phyloP scores from a whole-genome alignment of 2,329 filamentous ascomycete species.

The Sporothrix sp. region DNA sequence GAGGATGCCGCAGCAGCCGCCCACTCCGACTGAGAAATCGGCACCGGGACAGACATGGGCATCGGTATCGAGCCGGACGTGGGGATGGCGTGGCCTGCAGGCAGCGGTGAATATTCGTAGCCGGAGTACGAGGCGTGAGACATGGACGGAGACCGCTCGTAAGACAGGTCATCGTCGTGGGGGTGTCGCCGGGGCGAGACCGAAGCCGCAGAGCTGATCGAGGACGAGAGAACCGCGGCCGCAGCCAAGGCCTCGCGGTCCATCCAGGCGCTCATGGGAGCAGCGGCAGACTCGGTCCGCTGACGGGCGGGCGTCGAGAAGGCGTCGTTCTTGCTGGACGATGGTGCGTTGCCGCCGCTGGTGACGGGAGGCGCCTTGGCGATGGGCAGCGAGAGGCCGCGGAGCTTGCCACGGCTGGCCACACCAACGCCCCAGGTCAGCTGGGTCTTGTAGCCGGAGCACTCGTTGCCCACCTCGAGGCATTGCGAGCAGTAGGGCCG shows the following conservation, averaged over 20 bases:
- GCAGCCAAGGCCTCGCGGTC: slow-evolving; percentile 25
- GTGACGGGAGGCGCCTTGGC: slow-evolving; percentile 49
- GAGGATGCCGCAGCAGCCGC: background rate
- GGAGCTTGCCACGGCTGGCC: slow-evolving; percentile 87
- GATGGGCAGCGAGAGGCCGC: slow-evolving; percentile 69
- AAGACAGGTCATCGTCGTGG: slow-evolving; percentile 30
- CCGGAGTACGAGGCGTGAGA: slow-evolving; percentile 33
- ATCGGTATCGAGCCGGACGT: slow-evolving; percentile 6
- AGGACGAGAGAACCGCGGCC: slow-evolving; percentile 4
- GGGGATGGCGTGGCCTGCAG: background rate
- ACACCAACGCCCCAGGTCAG: slow-evolving; percentile 95
- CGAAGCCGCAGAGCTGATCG: slow-evolving; percentile 17
- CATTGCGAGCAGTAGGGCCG: slow-evolving; percentile 94
- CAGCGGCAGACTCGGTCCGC: slow-evolving; percentile 34
- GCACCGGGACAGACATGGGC: slow-evolving; percentile 11
- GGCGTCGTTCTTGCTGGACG: slow-evolving; percentile 37
- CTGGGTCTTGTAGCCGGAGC: slow-evolving; percentile 92
- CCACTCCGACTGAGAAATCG: slow-evolving; percentile 13
- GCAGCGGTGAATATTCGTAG: slow-evolving; percentile 36
- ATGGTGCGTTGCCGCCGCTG: slow-evolving; percentile 21
- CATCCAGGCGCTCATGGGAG: slow-evolving; percentile 30
- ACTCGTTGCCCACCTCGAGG: slow-evolving; percentile 82
- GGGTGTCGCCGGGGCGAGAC: slow-evolving; percentile 25
- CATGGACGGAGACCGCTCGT: slow-evolving; percentile 34
- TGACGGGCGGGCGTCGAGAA: slow-evolving; percentile 26